A percentile compares a stretch with the other conserved stretches of the same genome.
These are phyloP conservation scores for Penicillium nucicola DNA, from an alignment of 495 filamentous ascomycete genomes.

Conservation along the genomic window DNA sequence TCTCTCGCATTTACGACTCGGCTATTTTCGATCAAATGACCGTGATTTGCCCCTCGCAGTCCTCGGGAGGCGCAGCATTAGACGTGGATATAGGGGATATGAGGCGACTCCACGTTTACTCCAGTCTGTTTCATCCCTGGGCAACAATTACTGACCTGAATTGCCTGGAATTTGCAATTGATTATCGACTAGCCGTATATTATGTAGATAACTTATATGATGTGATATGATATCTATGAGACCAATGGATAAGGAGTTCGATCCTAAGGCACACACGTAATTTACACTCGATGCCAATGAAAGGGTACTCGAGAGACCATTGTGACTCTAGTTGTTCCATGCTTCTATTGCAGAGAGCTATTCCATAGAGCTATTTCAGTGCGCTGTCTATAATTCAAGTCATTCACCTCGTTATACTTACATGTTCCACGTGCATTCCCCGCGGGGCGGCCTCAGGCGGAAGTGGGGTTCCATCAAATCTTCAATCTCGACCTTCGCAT, in stretches of 20 bases:
- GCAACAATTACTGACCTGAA: background rate
- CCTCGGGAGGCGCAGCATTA: background rate
- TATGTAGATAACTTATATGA: no score
- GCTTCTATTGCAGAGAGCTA: no score
- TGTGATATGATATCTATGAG: no score
- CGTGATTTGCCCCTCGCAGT: background rate
- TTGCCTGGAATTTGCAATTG: background rate
- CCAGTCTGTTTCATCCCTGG: background rate
- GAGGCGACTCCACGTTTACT: background rate
- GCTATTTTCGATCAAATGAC: background rate
- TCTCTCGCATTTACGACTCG: background rate
- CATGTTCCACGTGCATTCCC: conserved; percentile 10
- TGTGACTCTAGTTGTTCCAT: no score
- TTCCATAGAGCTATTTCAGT: no score
- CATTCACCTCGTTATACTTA: background rate
- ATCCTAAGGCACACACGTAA: no score
- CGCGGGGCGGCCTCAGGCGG: conserved; percentile 22
- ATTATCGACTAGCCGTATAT: no score
- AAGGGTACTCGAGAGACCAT: no score
- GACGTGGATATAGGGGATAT: background rate
- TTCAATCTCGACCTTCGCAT: background rate
- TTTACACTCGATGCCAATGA: no score
- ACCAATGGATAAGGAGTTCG: no score
- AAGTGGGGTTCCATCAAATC: conserved; percentile 20
- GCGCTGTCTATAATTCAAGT: background rate